Evolutionary conservation across 257 asterid species (phyloP), one percentile per base, ranked within the genome.

Genomic region (Paulownia fortunei): DNA sequence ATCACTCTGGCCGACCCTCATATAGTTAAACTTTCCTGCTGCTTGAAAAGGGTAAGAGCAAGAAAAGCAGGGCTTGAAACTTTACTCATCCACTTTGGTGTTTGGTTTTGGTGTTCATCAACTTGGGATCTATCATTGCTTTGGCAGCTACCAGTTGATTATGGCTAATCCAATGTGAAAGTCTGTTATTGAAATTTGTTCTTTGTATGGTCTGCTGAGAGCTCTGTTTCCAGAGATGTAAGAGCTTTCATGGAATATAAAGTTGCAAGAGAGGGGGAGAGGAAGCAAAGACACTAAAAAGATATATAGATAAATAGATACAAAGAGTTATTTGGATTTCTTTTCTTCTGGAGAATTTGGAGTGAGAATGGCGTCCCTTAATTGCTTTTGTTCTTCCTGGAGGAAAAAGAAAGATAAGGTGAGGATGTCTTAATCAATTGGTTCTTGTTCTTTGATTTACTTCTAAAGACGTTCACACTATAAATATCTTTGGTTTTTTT

Each of bases 1-100:
- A 63, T 85, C 87, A 87, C 78, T 87, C 97, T 89, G 95, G 95
- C 91, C 87, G 79, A 80, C 81, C 77, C 88, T 82, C 65, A 74
- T 82, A 55, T 36, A 67, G 79, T 79, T 79, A 77, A 63, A 55
- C 10, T 63, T 52, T 83, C 65, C 73, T 49, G 75, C 66, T 74
- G 73, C 60, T 84, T 81, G 82, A 76, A 58, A 78, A 85, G 92
- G 89, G 85, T 32, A 83, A 82, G 72, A 63, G 55, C 82, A 42
- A 78, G 73, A 23, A 76, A 79, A 63, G 51, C 74, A 75, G 69
- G 79, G 63, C 34, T 79, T 74, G 84, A 76, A 72, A 74, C 42
- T 80, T 84, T 85, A 44, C 42, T 80, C 8, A 64, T 81, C 56
- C 54, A 64, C n/a, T 73, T 69, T 68, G 63, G 18, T 78, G 46